Conservation (phyloP, 495 filamentous ascomycete species). For the Aspergillus heteromorphus region DNA sequence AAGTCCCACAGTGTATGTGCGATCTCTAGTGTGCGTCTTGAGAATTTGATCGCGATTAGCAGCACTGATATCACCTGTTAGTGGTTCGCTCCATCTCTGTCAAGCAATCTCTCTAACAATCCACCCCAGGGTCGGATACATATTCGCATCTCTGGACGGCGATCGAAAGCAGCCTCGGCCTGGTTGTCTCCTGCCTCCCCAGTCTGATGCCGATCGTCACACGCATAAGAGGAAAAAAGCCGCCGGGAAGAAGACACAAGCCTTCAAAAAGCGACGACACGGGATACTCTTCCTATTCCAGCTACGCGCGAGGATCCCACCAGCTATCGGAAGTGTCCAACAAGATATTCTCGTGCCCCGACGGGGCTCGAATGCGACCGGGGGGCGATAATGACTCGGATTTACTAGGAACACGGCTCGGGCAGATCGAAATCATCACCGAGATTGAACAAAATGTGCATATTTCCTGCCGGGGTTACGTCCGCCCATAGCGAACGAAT, state of each 20-base stretch:
- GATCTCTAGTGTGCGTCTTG: background rate
- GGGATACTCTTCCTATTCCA: background rate
- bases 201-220: background rate
- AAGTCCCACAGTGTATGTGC: background rate
- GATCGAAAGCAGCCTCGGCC: background rate
- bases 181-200: background rate
- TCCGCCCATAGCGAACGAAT: background rate
- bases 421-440: background rate
- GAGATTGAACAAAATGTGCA: background rate
- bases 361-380: background rate
- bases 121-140: background rate
- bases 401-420: background rate
- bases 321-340: background rate
- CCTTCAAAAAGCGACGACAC: background rate
- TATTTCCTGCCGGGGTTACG: background rate
- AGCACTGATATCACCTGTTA: background rate
- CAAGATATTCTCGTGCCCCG: background rate
- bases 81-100: background rate
- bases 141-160: conserved; percentile 1
- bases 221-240: background rate
- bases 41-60: background rate
- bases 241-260: background rate
- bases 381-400: background rate
- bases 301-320: background rate
- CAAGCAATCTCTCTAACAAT: background rate